Conservation (phyloP, 177 flowering plant genomes). For the Telopea speciosissima region DNA sequence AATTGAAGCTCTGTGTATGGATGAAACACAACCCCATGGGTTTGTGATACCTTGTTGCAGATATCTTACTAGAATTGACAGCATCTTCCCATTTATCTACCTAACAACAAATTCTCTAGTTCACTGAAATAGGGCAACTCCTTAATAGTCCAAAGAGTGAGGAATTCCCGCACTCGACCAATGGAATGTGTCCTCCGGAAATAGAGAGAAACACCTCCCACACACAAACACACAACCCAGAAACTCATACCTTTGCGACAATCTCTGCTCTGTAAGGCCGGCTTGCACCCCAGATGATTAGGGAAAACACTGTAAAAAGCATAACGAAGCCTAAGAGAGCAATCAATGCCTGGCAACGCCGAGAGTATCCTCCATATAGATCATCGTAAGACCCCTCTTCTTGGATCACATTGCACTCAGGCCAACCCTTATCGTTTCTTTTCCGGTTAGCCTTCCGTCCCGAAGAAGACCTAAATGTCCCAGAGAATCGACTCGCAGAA, state of each 20-base stretch:
- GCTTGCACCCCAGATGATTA: conserved; percentile 62
- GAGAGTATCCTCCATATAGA: conserved; percentile 21
- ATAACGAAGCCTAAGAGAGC: conserved; percentile 44
- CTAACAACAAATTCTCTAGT: background rate
- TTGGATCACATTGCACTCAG: conserved; percentile 46
- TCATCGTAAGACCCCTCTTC: conserved; percentile 55
- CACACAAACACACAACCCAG: background rate
- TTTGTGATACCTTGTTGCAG: background rate
- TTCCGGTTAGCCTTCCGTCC: conserved; percentile 5
- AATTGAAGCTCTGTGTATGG: background rate
- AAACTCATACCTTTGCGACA: conserved; percentile 35
- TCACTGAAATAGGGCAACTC: background rate
- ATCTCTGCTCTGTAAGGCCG: conserved; percentile 49
- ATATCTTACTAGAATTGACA: background rate
- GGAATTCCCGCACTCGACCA: background rate
- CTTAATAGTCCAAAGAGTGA: background rate
- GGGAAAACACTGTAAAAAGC: conserved; percentile 43
- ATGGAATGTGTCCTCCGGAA: background rate
- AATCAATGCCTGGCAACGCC: conserved; percentile 40
- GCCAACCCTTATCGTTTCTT: conserved; percentile 3
- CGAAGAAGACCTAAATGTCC: conserved; percentile 34
- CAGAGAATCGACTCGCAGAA: conserved; percentile 66
- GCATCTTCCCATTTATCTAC: background rate
- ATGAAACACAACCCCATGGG: background rate
- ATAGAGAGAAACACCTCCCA: background rate